A percentile compares a stretch with the other conserved stretches of the same genome.
phyloP scores from a whole-genome alignment of 1,139 yeast genomes.

The Zhuliangozyma blackwelliae region DNA sequence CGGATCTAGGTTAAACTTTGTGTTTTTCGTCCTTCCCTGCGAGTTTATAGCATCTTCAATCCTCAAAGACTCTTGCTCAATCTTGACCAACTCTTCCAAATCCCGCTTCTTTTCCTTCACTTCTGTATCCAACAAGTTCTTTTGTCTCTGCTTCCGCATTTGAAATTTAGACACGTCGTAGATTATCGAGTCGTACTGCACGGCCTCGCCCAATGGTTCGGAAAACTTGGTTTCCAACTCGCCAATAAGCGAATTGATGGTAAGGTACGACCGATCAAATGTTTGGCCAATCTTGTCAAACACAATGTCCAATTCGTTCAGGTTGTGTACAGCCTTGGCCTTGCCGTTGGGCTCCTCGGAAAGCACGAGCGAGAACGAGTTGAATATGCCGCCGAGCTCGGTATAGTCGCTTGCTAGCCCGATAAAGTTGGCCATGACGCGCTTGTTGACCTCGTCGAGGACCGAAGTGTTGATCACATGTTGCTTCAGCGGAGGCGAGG shows the following conservation, averaged over 20 bases:
- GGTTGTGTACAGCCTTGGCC: conserved; percentile 21
- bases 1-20: conserved; percentile 24
- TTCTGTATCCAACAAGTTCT: conserved; percentile 53
- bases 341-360: conserved; percentile 6
- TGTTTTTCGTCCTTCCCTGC: conserved; percentile 23
- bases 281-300: conserved; percentile 76
- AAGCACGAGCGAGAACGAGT: conserved; percentile 50
- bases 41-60: conserved; percentile 30
- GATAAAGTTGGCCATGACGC: conserved; percentile 56
- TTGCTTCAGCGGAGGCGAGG: neutral
- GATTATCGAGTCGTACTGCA: conserved; percentile 67
- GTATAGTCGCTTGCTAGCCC: conserved; percentile 66
- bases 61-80: conserved; percentile 37
- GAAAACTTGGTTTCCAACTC: conserved; percentile 68
- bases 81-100: conserved; percentile 34
- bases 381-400: conserved; percentile 68
- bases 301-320: conserved; percentile 34
- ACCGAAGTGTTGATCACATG: conserved; percentile 35
- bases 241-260: conserved; percentile 64
- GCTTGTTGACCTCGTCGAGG: conserved; percentile 64
- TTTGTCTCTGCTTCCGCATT: conserved; percentile 64
- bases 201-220: conserved; percentile 83
- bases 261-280: conserved; percentile 66
- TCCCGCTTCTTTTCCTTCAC: conserved; percentile 44
- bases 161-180: conserved; percentile 68